Evolutionary conservation across 345 rosid species (phyloP), one percentile per base, ranked within the genome.

Genomic region (Jatropha curcas): DNA sequence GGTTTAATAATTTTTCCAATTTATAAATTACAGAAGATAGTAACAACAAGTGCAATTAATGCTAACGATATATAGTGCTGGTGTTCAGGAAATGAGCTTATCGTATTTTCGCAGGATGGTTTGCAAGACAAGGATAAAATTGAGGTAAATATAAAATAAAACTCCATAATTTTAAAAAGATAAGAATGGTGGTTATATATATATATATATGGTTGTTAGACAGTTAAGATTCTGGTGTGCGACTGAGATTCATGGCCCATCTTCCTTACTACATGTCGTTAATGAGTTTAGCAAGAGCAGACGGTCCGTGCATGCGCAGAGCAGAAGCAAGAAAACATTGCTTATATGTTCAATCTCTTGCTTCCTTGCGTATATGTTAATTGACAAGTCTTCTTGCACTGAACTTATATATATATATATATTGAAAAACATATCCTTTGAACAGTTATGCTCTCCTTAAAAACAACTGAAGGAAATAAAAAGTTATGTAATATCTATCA

Each of bases 1-100:
- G 87, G 87, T 81, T 69, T n/a, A n/a, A n/a, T n/a, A n/a, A n/a
- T 25, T 35, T 50, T 51, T 70, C 35, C 51, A 25, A 22, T 37
- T 46, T 28, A 46, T 7, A 33, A 30, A 61, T 48, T 8, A n/a
- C n/a, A n/a, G n/a, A n/a, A n/a, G n/a, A n/a, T n/a, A n/a, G n/a
- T n/a, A n/a, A n/a, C n/a, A n/a, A n/a, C 11, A 41, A 41, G 11
- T 41, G 45, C 45, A 41, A 41, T 41, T 41, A 8, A 41, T 35
- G 62, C 46, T 58, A 12, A 65, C 27, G 46, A 58, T 59, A n/a
- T n/a, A n/a, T n/a, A n/a, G 19, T 43, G 43, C 20, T 79, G 33
- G 16, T 53, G 25, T 63, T 61, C 88, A 77, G 85, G 75, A 27
- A 33, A 66, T 68, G 75, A 58, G 69, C 45, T 45, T 34, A 12